Conservation (phyloP, 2,329 filamentous ascomycete genomes). For the Aschersonia sp. region DNA sequence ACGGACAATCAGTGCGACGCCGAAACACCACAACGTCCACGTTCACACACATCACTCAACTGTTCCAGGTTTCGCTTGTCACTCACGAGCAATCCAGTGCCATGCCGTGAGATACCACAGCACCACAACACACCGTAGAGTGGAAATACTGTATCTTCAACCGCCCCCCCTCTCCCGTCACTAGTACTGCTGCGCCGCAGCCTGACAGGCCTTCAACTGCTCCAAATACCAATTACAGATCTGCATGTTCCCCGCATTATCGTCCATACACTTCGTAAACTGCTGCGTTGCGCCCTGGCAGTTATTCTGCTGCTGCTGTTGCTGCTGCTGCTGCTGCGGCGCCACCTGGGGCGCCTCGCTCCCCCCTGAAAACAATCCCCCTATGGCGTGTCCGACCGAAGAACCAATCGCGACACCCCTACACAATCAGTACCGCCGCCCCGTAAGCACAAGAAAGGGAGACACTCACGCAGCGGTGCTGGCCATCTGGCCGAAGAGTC, state of each 20-base stretch:
- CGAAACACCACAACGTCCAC: no score
- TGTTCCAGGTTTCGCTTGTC: no score
- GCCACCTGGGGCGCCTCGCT: conserved; percentile 16
- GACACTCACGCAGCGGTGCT: conserved; percentile 87
- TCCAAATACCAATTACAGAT: conserved; percentile 98
- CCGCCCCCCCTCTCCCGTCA: conserved; percentile 1
- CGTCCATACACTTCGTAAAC: conserved; percentile 95
- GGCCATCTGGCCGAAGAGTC: conserved; percentile 93
- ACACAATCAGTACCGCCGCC: conserved; percentile 3
- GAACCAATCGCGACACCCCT: conserved; percentile 96
- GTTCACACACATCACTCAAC: no score
- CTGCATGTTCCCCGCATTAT: conserved; percentile 83
- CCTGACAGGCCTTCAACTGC: conserved; percentile 84
- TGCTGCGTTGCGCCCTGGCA: conserved; percentile 68
- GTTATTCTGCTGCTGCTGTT: conserved; percentile 41
- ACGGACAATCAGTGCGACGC: no score
- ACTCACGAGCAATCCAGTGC: neutral
- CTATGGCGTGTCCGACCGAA: conserved; percentile 87
- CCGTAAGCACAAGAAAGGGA: neutral
- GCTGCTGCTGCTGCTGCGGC: conserved; percentile 35
- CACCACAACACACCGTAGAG: no score
- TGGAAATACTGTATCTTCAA: no score
- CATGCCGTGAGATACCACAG: neutral
- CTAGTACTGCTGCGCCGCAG: conserved; percentile 59
- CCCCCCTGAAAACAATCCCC: conserved; percentile 68